Evolutionary conservation across 352 stramenopile species (phyloP), one percentile per base, ranked within the genome.

Genomic region (Elongisporangium prolatum): DNA sequence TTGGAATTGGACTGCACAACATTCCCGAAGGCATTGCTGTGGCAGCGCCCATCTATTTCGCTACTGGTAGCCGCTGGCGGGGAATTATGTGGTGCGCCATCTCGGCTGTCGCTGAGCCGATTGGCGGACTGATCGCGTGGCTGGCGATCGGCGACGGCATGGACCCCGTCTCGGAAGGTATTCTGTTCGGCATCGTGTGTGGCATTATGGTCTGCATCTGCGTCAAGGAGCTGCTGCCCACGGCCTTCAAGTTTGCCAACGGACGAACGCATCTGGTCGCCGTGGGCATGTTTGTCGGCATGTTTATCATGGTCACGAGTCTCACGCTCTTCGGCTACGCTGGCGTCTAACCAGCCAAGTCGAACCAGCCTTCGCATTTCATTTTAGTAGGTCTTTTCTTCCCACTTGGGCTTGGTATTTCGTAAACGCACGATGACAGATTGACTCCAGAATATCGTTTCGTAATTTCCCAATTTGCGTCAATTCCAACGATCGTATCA

Each of bases 1-100:
- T 99, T 37, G 95, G 89, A 21, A 98, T 99, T 59, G 93, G 85
- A 6, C 86, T 98, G 21, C 96, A 99, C 75, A 99, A 99, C 66
- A 97, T 99, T 58, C 93, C 96, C 1, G 96, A 99, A 60, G 96
- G 96, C 2, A 80, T 98, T 34, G 97, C 91, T 54, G 92, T 98
- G 17, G 88, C 93, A n/a, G 80, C 98, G 11, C 95, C 96, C 3
- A 96, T 99, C 38, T 99, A 98, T 69, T 98, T 98, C 61, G 91
- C 94, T 5, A 98, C 96, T 17, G 93, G 93, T 7, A 96, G 87
- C 52, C 82, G 91, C 11, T 89, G 81, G 67, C 96, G 95, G 37
- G 95, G 91, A 0, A 98, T 99, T 65, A 74, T 93, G 54, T 98
- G 91, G 87, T 95, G 88, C 25, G 65, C 86, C 16, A 69, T 98